These are phyloP conservation scores for Echites panduratus DNA, from an alignment of 257 asterid species.

Conservation along the genomic window DNA sequence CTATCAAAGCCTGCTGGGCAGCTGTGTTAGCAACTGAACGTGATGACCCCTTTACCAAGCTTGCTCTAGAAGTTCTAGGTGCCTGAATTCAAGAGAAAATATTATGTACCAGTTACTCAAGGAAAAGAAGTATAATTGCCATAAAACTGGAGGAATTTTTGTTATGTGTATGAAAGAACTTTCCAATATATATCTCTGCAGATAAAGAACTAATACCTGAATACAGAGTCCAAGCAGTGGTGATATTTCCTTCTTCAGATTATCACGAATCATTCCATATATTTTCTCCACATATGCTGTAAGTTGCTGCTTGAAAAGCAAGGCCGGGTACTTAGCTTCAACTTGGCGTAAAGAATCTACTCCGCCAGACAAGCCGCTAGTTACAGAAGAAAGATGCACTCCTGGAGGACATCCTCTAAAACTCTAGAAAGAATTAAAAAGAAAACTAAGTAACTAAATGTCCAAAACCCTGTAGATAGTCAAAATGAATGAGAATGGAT, in stretches of 20 bases:
- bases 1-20: constrained; percentile 94
- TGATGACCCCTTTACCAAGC: constrained; percentile 94
- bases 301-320: constrained; percentile 98
- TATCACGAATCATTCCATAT: constrained; percentile 97
- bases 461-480: constrained; percentile 3
- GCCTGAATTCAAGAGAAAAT: constrained; percentile 44
- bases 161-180: background rate
- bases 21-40: constrained; percentile 78
- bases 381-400: constrained; percentile 61
- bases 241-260: constrained; percentile 95
- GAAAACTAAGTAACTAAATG: constrained; percentile 14
- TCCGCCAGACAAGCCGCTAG: constrained; percentile 63
- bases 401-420: constrained; percentile 89
- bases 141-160: background rate
- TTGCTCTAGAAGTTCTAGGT: constrained; percentile 97
- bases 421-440: constrained; percentile 47
- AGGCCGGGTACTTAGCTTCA: constrained; percentile 99
- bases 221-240: constrained; percentile 98
- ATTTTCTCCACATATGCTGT: constrained; percentile 98
- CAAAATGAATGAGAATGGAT: constrained; percentile 19
- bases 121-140: background rate
- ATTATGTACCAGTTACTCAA: background rate
- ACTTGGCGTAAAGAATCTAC: constrained; percentile 89
- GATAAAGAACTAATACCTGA: constrained; percentile 48
- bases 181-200: background rate